A percentile compares a stretch with the other conserved stretches of the same genome.
Evolutionary conservation across 495 filamentous ascomycete species (phyloP).

Genomic region (Paragyromitra xinjiangensis): DNA sequence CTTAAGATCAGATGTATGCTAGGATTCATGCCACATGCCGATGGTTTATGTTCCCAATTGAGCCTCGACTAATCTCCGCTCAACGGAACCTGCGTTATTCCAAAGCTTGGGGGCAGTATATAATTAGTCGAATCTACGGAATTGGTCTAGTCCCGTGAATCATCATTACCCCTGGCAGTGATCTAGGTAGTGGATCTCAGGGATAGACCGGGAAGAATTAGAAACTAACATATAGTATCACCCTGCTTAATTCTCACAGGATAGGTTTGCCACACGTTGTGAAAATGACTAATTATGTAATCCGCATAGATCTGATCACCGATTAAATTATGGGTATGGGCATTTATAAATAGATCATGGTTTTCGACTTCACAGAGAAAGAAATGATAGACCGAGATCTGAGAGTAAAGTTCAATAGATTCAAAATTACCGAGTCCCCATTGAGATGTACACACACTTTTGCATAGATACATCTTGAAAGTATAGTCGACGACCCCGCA

Average conservation of each 20-base stretch:
- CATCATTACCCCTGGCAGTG: neutral
- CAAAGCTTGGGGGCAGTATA: neutral
- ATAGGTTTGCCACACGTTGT: neutral
- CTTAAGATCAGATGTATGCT: neutral
- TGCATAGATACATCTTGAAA: conserved; percentile 9
- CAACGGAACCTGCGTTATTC: neutral
- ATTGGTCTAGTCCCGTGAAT: neutral
- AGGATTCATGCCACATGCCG: neutral
- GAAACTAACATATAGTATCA: neutral
- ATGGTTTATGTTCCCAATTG: neutral
- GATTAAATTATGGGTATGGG: neutral
- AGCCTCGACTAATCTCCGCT: neutral
- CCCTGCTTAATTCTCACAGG: too few species aligned
- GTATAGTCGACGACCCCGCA: neutral
- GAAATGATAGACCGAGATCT: neutral
- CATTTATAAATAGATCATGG: neutral
- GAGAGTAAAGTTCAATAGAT: neutral
- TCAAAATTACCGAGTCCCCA: neutral
- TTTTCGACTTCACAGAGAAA: neutral
- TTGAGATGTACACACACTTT: neutral
- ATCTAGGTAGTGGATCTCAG: neutral
- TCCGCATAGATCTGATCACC: neutral
- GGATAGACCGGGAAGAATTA: neutral
- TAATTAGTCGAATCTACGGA: neutral
- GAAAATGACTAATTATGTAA: neutral